Evolutionary conservation across 345 rosid species (phyloP).

Genomic region (Lepidium didymum): DNA sequence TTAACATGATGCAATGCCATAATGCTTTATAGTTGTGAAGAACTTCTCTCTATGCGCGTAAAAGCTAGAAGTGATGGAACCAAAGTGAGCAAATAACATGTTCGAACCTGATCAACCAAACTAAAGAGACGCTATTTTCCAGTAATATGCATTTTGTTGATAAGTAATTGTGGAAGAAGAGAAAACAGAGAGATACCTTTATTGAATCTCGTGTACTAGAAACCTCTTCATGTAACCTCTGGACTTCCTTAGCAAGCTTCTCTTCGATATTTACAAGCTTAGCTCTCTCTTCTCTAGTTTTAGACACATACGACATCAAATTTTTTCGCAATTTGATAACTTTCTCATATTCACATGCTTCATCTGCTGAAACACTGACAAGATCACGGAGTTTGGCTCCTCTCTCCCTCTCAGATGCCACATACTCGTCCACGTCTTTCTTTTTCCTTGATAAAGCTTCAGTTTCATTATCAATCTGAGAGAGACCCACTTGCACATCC

Average conservation of each 20-base stretch:
- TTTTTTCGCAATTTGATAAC: conserved; percentile 48
- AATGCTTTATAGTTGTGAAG: not conserved
- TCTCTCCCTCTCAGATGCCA: conserved; percentile 44
- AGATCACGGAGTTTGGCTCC: conserved; percentile 62
- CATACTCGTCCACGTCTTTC: conserved; percentile 45
- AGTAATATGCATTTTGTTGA: not conserved
- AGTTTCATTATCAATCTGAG: conserved; percentile 38
- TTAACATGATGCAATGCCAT: not conserved
- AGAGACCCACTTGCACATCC: conserved; percentile 40
- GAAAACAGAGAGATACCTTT: conserved; percentile 41
- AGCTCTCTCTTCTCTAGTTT: conserved; percentile 55
- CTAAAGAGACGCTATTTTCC: not conserved
- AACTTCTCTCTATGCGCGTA: not conserved
- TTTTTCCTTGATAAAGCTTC: conserved; percentile 45
- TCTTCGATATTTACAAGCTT: conserved; percentile 60
- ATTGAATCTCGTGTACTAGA: conserved; percentile 55
- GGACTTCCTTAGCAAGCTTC: conserved; percentile 70
- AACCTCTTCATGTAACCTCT: conserved; percentile 55
- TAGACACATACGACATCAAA: conserved; percentile 45
- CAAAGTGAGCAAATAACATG: not conserved
- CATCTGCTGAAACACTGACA: conserved; percentile 48
- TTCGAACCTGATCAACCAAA: not conserved
- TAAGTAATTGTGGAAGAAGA: not conserved
- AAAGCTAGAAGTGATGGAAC: not conserved
- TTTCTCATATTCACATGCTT: conserved; percentile 52